phyloP scores from a whole-genome alignment of 768 basidiomycete species.

The Mycena latifolia region DNA sequence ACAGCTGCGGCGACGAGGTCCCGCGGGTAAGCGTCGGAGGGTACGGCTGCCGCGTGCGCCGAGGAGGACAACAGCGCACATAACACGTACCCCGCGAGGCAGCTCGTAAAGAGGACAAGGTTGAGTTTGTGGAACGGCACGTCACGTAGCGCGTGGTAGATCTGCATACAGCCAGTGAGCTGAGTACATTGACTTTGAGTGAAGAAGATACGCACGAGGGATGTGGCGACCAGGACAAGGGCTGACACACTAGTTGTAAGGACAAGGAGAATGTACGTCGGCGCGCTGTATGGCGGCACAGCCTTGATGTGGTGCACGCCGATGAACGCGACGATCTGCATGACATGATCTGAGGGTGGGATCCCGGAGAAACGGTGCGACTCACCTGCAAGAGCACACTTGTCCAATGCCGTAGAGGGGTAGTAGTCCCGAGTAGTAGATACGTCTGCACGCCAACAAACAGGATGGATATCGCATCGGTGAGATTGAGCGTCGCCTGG shows the following conservation, averaged over 20 bases:
- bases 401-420: too few species aligned
- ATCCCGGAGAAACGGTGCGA: too few species aligned
- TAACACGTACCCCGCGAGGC: neutral
- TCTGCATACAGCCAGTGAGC: neutral
- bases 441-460: too few species aligned
- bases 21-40: neutral
- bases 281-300: neutral
- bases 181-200: neutral
- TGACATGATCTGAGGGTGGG: neutral
- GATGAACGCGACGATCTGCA: neutral
- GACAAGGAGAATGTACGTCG: neutral
- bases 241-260: neutral
- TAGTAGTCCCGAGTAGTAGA: too few species aligned
- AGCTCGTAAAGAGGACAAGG: conserved; percentile 14
- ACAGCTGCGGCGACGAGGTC: neutral
- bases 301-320: neutral
- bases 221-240: neutral
- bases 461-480: too few species aligned
- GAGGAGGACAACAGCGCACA: neutral
- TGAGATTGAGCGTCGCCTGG: too few species aligned
- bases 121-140: conserved; percentile 11
- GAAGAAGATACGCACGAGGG: neutral
- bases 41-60: neutral
- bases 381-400: too few species aligned
- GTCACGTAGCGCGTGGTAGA: conserved; percentile 4